Base-by-base conservation (phyloP, 2,329 filamentous ascomycete genomes). In the Colletotrichum sidae region DNA sequence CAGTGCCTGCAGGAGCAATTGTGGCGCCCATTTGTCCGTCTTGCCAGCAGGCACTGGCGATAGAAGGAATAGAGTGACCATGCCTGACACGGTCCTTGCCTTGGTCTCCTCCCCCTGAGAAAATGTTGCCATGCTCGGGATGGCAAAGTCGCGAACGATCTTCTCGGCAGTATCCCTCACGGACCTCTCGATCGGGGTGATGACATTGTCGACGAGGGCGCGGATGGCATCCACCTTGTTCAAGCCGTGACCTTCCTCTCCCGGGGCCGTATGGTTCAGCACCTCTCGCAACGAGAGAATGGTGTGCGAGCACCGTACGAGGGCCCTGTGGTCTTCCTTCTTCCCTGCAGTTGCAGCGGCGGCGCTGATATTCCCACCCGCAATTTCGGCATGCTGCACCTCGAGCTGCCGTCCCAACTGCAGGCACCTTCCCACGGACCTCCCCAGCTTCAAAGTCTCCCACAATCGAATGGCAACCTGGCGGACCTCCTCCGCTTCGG, bases 331-430 rank as follows among this genome's bases (percentile, higher is more conserved):
- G 69, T 96, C 92, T 70, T 93, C 90, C 68, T 87, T 88, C 61
- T 81, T 84, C 35, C 74, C 76, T 2, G 77, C 67, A 65, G 70
- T 70, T 37, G 70, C 73, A 56, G 66, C 81, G 75, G 57, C 72
- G 33, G 71, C 50, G 67, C 69, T 68, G 57, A 76, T 34, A 72
- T 76, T 42, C 0, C 68, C 52, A 2, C 82, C 79, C 2, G 82
- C 84, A 6, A 92, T 81, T 76, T 97, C 94, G 0, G 87, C 82
- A 73, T 96, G 86, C 75, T 97, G 92, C n/a, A 92, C 86, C 75
- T 98, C 93, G 10, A 99, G 85, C 79, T 97, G 93, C 49, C 94
- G 84, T 0, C 93, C 94, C 3, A 98, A 82, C 72, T 92, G 90
- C 46, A 98, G 82, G 73, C 92, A 94, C 55, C 95, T 84, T 47